Base-by-base conservation (phyloP, 495 filamentous ascomycete species). In the Trichocladium antarcticum region DNA sequence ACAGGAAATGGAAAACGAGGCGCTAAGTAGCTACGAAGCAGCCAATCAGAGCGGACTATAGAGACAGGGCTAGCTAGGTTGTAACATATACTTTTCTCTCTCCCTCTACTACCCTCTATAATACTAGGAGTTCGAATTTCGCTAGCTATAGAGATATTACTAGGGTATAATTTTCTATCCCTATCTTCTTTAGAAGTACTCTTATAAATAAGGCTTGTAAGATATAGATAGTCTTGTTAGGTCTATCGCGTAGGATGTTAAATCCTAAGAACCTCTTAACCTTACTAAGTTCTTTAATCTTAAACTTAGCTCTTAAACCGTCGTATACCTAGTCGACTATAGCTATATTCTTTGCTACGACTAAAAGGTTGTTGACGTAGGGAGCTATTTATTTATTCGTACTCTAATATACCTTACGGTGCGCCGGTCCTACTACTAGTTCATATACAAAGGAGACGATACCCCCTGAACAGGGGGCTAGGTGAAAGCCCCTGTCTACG, bases 361-460 rank as follows among this genome's bases (percentile, higher is more conserved):
- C 32, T 1, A 53, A 3, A 1, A 53, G n/a, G 24, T 53, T 32
- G 32, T 48, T 38, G 0, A 53, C 11, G 11, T 53, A 53, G 1
- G 43, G 24, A 4, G 42, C 14, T 1, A 53, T n/a, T 0, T n/a
- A n/a, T n/a, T n/a, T n/a, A n/a, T n/a, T n/a, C n/a, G n/a, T n/a
- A n/a, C n/a, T n/a, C n/a, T n/a, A n/a, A n/a, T n/a, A n/a, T n/a
- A n/a, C n/a, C n/a, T n/a, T n/a, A n/a, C n/a, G n/a, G n/a, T n/a
- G n/a, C n/a, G n/a, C n/a, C n/a, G n/a, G n/a, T n/a, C n/a, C n/a
- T n/a, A n/a, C n/a, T n/a, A n/a, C n/a, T n/a, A n/a, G n/a, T n/a
- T n/a, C n/a, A n/a, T n/a, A n/a, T n/a, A n/a, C n/a, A n/a, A n/a
- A n/a, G n/a, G n/a, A n/a, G n/a, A n/a, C n/a, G n/a, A n/a, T n/a